Evolutionary conservation across 1,139 yeast genomes (phyloP).

Genomic region (Suhomyces bribrorum): DNA sequence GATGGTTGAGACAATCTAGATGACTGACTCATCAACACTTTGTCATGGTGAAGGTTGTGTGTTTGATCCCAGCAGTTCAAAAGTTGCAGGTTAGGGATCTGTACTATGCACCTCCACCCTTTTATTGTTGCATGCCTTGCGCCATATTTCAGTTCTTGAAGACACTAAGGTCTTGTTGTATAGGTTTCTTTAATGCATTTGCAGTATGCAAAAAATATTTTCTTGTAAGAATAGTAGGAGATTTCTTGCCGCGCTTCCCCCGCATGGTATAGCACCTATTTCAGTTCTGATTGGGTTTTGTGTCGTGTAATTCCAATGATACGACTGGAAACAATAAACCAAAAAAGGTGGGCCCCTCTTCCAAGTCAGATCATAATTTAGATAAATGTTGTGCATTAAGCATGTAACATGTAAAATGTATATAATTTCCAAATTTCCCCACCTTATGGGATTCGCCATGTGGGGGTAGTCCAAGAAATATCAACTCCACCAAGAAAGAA

Average conservation of each 20-base stretch:
- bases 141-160: neutral
- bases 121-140: neutral
- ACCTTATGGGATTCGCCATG: neutral
- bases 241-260: neutral
- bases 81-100: too few species aligned
- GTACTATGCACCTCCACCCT: too few species aligned
- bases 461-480: too few species aligned
- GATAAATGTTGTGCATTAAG: neutral
- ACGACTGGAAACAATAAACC: neutral
- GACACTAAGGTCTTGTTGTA: neutral
- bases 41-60: too few species aligned
- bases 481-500: too few species aligned
- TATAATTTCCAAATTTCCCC: neutral
- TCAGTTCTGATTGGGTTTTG: too few species aligned
- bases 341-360: neutral
- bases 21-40: too few species aligned
- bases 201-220: too few species aligned
- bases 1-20: conserved; percentile 2
- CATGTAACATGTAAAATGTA: neutral
- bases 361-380: neutral
- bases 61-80: too few species aligned
- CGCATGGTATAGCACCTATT: conserved; percentile 1
- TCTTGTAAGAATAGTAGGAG: too few species aligned
- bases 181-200: neutral
- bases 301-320: neutral